Evolutionary conservation across 352 stramenopile genomes (phyloP).

Genomic region (Blastocystis sp.): DNA sequence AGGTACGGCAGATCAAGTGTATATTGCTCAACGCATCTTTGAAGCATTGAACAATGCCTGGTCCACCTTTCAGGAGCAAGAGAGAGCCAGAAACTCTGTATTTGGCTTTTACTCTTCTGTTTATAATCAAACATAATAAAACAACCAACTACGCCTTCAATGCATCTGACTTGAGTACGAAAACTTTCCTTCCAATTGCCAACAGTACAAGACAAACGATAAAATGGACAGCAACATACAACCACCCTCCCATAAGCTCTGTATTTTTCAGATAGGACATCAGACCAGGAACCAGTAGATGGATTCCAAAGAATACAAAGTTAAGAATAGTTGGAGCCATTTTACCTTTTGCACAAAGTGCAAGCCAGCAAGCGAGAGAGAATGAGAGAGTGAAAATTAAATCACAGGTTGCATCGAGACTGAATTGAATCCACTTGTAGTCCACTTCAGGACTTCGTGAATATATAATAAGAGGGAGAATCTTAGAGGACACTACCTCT

Average conservation of each 20-base stretch:
- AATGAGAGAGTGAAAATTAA: conserved; percentile 13
- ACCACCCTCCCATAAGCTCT: not conserved
- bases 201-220: not conserved
- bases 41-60: conserved; percentile 78
- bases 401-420: conserved; percentile 2
- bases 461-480: conserved; percentile 7
- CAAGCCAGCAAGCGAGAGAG: not conserved
- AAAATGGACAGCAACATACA: not conserved
- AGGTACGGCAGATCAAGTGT: conserved; percentile 75
- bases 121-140: not conserved
- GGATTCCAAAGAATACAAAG: not conserved
- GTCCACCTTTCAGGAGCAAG: conserved; percentile 73
- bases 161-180: not conserved
- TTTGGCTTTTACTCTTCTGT: not conserved
- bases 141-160: conserved; percentile 33
- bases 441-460: conserved; percentile 4
- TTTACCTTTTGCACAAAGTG: not conserved
- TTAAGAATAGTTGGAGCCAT: not conserved
- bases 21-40: conserved; percentile 78
- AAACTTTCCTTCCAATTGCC: not conserved
- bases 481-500: not conserved
- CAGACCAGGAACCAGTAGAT: not conserved
- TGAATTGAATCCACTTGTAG: conserved; percentile 44
- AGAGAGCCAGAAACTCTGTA: not conserved
- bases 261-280: not conserved